Evolutionary conservation across 257 asterid species (phyloP).

Genomic region (Solanum pinnatisectum): DNA sequence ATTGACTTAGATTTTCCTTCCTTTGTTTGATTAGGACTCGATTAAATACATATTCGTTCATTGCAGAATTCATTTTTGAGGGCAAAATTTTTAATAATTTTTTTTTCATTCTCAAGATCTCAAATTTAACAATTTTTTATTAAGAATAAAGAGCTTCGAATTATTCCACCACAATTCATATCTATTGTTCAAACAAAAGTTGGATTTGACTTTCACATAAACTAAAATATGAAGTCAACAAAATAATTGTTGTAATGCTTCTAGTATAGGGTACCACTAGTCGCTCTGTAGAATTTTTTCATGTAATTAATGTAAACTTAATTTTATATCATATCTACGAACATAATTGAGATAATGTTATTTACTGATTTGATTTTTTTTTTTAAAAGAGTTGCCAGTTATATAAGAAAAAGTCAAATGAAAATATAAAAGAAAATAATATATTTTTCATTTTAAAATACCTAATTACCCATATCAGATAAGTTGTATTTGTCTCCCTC

Average conservation of each 20-base stretch:
- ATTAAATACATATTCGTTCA: background rate
- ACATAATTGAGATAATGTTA: background rate
- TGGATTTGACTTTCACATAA: background rate
- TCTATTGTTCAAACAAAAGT: background rate
- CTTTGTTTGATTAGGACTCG: fast-evolving
- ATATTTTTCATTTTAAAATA: background rate
- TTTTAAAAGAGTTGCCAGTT: background rate
- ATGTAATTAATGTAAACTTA: background rate
- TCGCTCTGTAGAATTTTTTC: background rate
- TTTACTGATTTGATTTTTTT: background rate
- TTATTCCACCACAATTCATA: fast-evolving
- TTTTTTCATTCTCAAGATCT: fast-evolving
- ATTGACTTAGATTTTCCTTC: background rate
- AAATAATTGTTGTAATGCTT: background rate
- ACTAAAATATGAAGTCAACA: background rate
- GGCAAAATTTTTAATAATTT: fast-evolving
- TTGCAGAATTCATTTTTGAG: fast-evolving
- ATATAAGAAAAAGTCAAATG: background rate
- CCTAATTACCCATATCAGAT: background rate
- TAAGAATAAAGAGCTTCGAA: background rate
- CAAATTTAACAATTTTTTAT: fast-evolving
- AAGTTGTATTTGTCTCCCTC: background rate
- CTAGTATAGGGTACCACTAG: background rate
- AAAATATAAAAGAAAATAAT: no score
- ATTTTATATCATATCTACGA: background rate